These are phyloP conservation scores for Phytophthora constricta DNA, from an alignment of 352 stramenopile species.

Conservation along the genomic window DNA sequence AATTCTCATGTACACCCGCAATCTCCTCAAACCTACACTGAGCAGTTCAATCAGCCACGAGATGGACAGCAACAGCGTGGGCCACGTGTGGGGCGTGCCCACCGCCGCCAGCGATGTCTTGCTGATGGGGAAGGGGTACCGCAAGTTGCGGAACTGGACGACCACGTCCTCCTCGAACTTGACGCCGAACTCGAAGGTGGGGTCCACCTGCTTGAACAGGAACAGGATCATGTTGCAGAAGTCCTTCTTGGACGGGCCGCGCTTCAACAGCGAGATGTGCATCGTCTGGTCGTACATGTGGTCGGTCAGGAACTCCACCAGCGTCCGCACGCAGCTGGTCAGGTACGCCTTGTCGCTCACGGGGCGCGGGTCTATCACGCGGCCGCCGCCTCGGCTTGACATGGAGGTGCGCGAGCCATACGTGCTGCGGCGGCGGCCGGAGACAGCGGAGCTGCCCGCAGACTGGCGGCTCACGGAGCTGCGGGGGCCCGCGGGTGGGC, in stretches of 20 bases:
- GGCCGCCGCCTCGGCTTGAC: slow-evolving; percentile 41
- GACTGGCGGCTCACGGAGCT: slow-evolving; percentile 61
- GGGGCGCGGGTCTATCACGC: slow-evolving; percentile 82
- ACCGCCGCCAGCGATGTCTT: slow-evolving; percentile 96
- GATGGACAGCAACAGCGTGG: slow-evolving; percentile 94
- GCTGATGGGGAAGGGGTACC: slow-evolving; percentile 97
- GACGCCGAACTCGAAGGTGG: slow-evolving; percentile 81
- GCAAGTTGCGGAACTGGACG: slow-evolving; percentile 70
- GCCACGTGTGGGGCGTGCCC: slow-evolving; percentile 96
- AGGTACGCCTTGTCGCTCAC: slow-evolving; percentile 94
- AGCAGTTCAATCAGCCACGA: slow-evolving; percentile 98
- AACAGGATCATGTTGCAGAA: slow-evolving; percentile 98
- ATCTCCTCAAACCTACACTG: slow-evolving; percentile 50
- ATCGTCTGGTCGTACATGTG: slow-evolving; percentile 94
- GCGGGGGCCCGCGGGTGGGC: slow-evolving; percentile 38
- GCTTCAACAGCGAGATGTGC: slow-evolving; percentile 90
- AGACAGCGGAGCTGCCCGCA: slow-evolving; percentile 29
- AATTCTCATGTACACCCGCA: too few species aligned
- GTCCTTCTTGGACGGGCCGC: slow-evolving; percentile 95
- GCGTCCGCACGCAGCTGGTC: slow-evolving; percentile 88
- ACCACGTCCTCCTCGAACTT: slow-evolving; percentile 86
- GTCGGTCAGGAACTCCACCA: slow-evolving; percentile 94
- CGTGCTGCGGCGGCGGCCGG: slow-evolving; percentile 61
- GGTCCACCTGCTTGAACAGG: slow-evolving; percentile 95
- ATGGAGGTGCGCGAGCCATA: slow-evolving; percentile 71